Evolutionary conservation across 2,329 filamentous ascomycete genomes (phyloP), one percentile per base, ranked within the genome.

Genomic region (Beauveria pseudobassiana): DNA sequence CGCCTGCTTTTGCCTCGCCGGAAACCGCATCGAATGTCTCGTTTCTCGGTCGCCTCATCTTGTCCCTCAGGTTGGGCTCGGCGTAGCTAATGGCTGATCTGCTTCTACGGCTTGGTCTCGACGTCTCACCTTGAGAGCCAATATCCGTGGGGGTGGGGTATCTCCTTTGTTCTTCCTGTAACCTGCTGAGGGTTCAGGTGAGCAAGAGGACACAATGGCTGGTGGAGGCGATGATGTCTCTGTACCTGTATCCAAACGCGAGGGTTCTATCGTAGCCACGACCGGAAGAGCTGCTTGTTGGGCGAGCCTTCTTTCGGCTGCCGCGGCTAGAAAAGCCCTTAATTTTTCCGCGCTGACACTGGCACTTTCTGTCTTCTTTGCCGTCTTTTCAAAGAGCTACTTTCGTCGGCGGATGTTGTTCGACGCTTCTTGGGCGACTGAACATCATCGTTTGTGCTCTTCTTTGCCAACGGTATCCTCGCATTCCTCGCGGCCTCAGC

Each of bases 41-140:
- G 70, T 90, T 90, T 1, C 87, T 89, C 24, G 90, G 89, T 63
- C 90, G 83, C 63, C 90, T 83, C 90, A 95, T 93, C 76, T 95
- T 95, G 70, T 87, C 88, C 64, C 88, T 82, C 48, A 95, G 78
- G 68, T 89, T 93, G 1, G 90, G 90, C 72, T 93, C 89, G 12
- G 89, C 88, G 72, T 95, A 95, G 76, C 89, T 93, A 64, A 95
- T 83, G 55, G 86, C 80, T 12, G 84, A 77, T 67, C 88, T 81
- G 53, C 85, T 84, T 65, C 90, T 83, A 66, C 90, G 80, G 67
- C 86, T 88, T 24, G 84, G 83, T 50, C 90, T 82, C 30, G 83
- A 79, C 30, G 82, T 82, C 66, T 88, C 82, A 55, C 82, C 80
- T 42, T 73, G 78, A 8, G 74, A 76, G 8, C 80, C 82, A 42